Conservation (phyloP, 1,284 basidiomycete genomes). For the Cryptococcus sp. region DNA sequence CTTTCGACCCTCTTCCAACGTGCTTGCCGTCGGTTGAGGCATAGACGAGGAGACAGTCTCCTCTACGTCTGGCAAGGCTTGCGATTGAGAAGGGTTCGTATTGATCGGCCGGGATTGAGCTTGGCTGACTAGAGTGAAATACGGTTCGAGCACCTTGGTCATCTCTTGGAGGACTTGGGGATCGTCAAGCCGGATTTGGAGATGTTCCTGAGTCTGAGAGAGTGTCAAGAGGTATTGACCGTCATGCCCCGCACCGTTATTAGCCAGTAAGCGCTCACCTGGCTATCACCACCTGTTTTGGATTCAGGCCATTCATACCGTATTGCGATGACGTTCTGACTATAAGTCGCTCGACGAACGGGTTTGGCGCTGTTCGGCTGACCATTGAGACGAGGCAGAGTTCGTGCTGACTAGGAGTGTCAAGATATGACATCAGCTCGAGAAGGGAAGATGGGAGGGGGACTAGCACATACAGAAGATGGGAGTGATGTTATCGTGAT, state of each 20-base stretch:
- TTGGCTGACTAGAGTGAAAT: conserved; percentile 2
- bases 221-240: not conserved
- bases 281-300: not conserved
- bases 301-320: conserved; percentile 10
- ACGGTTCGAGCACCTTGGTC: conserved; percentile 3
- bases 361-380: no score
- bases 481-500: no score
- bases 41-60: not conserved
- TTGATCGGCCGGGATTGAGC: not conserved
- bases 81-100: not conserved
- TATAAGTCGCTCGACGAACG: no score
- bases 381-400: no score
- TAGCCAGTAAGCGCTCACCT: not conserved
- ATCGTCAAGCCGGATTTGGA: conserved; percentile 11
- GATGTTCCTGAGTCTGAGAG: conserved; percentile 15
- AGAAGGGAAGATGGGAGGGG: no score
- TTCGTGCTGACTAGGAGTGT: no score
- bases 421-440: no score
- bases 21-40: no score
- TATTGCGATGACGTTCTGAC: no score
- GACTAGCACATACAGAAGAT: no score
- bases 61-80: not conserved
- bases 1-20: no score
- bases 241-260: not conserved
- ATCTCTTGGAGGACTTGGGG: not conserved